Conservation (phyloP, 345 rosid species). For the Gossypium sturtianum region DNA sequence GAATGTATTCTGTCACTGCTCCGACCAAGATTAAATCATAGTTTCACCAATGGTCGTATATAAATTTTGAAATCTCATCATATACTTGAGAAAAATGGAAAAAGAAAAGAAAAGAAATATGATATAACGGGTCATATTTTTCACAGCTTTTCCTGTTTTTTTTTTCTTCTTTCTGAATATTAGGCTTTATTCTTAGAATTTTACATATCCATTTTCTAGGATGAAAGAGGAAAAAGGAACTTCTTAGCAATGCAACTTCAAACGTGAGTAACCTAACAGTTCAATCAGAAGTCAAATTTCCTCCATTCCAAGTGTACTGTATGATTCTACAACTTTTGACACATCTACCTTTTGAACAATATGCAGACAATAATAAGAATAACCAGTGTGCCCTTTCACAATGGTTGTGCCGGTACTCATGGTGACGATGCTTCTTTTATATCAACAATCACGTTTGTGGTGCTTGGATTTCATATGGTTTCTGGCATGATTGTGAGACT, state of each 20-base stretch:
- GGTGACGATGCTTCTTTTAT: slow-evolving; percentile 30
- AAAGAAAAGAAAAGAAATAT: background rate
- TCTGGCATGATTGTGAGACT: slow-evolving; percentile 23
- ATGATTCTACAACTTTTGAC: too few relatives aligned
- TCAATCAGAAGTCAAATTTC: slow-evolving; percentile 9
- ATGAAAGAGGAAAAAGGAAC: background rate
- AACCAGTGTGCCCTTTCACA: slow-evolving; percentile 32
- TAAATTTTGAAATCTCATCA: slow-evolving; percentile 16
- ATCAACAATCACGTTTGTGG: slow-evolving; percentile 34
- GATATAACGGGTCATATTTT: slow-evolving; percentile 3
- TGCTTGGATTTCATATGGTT: slow-evolving; percentile 34
- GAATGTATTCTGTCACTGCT: background rate
- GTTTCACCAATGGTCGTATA: slow-evolving; percentile 16
- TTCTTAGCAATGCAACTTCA: slow-evolving; percentile 5
- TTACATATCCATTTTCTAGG: background rate
- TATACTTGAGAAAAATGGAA: slow-evolving; percentile 4
- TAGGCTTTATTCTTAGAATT: background rate
- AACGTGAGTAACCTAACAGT: slow-evolving; percentile 11
- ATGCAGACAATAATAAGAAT: slow-evolving; percentile 21
- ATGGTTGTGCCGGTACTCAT: slow-evolving; percentile 36
- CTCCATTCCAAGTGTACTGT: background rate
- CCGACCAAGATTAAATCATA: slow-evolving; percentile 10
- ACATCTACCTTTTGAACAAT: too few relatives aligned
- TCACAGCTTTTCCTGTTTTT: slow-evolving; percentile 7
- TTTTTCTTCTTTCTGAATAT: background rate